Base-by-base conservation (phyloP, 306 rosid genomes). In the Lagenaria siceraria region DNA sequence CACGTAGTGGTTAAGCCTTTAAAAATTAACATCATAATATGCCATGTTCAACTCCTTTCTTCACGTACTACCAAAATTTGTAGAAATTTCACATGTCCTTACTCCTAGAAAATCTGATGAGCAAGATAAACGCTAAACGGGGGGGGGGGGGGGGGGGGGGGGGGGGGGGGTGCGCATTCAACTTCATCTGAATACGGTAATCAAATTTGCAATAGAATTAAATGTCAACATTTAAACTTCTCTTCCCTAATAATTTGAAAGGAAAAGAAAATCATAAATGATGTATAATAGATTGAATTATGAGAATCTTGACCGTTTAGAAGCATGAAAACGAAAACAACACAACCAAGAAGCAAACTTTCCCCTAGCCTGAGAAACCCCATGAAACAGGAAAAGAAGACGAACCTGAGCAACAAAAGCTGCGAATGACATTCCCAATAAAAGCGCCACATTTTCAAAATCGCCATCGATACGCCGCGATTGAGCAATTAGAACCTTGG, bases 401-500 rank as follows among this genome's bases (percentile, higher is more conserved):
- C 51, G 70, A 74, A 95, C 98, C 98, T 90, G 94, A 68, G 90
- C 87, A 76, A 88, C 79, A 66, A 95, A 87, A 22, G 96, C 93
- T 2, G 97, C 98, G 24, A 95, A 82, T 0, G 97, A 92, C 93
- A 95, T 92, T 69, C 97, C 99, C 25, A 95, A 83, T 40, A 89
- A 94, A 75, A 87, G 85, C 59, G 93, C 92, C 64, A 95, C 84
- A 5, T 86, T 81, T 17, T 83, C 87, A 0, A 90, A 83, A 71
- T 78, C 83, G 22, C 62, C 74, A 77, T 82, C 80, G 49, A 24
- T 76, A 17, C 91, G 89, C 51, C 89, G 87, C 55, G 82, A 68
- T 4, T 76, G 27, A 35, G 60, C 78, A 54, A 85, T 24, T n/a
- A 74, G 58, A 29, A 85, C 22, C 70, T 81, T 87, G 79, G 88